A percentile compares a stretch with the other conserved stretches of the same genome.
These are phyloP conservation scores for Pseudozyma sp. DNA, from an alignment of 1,284 basidiomycete species.

Conservation along the genomic window DNA sequence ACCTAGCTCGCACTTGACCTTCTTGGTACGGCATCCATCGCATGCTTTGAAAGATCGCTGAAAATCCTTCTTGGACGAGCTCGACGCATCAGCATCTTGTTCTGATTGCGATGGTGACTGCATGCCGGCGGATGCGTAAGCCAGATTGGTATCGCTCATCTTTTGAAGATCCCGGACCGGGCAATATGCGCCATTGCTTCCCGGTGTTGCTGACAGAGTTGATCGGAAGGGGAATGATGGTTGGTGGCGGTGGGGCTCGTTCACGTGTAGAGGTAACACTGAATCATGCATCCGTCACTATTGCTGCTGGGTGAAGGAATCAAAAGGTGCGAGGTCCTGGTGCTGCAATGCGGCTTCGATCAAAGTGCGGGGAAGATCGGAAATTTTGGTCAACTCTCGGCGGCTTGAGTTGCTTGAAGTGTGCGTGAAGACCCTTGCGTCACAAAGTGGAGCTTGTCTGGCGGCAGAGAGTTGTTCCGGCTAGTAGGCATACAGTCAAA, in stretches of 20 bases:
- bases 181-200: conserved; percentile 27
- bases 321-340: too few relatives aligned
- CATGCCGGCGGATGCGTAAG: conserved; percentile 4
- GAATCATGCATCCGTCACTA: too few relatives aligned
- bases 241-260: background rate
- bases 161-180: conserved; percentile 23
- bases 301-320: too few relatives aligned
- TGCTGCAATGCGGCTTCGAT: too few relatives aligned
- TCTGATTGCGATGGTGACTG: conserved; percentile 20
- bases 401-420: too few relatives aligned
- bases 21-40: conserved; percentile 49
- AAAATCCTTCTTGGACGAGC: conserved; percentile 42
- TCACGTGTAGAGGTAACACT: too few relatives aligned
- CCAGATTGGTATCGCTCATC: conserved; percentile 26
- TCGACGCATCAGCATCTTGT: conserved; percentile 20
- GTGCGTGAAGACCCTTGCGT: too few relatives aligned
- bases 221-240: background rate
- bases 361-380: too few relatives aligned
- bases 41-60: conserved; percentile 55
- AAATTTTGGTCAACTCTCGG: too few relatives aligned
- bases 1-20: conserved; percentile 54
- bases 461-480: too few relatives aligned
- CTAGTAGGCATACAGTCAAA: too few relatives aligned
- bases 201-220: background rate
- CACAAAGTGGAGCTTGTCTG: too few relatives aligned